Conservation (phyloP, 23 red algal genomes). For the Gracilaria vermiculophylla region DNA sequence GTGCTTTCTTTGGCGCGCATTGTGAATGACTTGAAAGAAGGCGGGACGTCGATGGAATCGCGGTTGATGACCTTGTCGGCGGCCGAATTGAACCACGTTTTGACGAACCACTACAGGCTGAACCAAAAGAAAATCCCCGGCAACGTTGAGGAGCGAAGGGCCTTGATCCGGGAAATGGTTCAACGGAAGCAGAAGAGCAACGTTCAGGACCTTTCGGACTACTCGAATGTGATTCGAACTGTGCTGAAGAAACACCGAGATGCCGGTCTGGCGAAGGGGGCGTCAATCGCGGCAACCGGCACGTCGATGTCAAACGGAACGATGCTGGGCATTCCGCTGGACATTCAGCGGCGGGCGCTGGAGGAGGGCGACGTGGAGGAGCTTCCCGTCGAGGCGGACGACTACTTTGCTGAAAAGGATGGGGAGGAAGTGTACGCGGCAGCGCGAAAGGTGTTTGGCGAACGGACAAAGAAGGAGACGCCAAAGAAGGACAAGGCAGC, state of each 20-base stretch:
- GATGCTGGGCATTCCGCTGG: constrained; percentile 45
- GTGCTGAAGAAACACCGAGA: constrained; percentile 68
- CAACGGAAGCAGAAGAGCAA: constrained; percentile 43
- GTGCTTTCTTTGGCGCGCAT: constrained; percentile 60
- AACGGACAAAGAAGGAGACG: not conserved
- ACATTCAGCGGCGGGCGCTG: constrained; percentile 53
- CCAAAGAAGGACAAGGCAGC: not conserved
- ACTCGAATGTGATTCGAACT: constrained; percentile 57
- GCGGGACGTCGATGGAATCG: constrained; percentile 67
- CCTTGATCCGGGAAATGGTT: constrained; percentile 58
- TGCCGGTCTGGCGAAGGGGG: constrained; percentile 19
- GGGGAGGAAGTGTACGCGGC: not conserved
- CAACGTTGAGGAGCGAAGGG: constrained; percentile 66
- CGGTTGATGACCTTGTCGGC: constrained; percentile 46
- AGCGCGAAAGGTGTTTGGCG: not conserved
- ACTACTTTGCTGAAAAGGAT: constrained; percentile 28
- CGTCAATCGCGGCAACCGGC: constrained; percentile 24
- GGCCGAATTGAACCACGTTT: constrained; percentile 48
- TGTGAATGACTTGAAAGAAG: constrained; percentile 66
- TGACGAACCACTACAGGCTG: constrained; percentile 58
- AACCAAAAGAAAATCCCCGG: constrained; percentile 69
- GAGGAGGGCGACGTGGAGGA: constrained; percentile 63
- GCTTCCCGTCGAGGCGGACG: constrained; percentile 42
- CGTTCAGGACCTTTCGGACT: constrained; percentile 54
- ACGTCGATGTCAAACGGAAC: constrained; percentile 30